A percentile compares a stretch with the other conserved stretches of the same genome.
phyloP scores from a whole-genome alignment of 441 rosid species.

The Euphorbia neoarborescens region DNA sequence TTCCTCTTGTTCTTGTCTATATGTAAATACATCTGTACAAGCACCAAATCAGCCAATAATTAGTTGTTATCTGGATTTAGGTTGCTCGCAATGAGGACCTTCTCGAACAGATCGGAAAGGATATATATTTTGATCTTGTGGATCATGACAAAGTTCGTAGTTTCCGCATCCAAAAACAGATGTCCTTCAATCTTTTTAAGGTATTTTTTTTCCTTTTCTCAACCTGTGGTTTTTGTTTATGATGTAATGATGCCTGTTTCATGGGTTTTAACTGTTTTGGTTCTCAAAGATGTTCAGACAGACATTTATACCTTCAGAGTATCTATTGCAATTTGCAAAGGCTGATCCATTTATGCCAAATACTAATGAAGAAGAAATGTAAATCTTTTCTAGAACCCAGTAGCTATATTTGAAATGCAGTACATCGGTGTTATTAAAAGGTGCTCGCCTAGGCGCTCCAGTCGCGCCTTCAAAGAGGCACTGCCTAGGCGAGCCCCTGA shows the following conservation, averaged over 20 bases:
- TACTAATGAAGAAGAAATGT: neutral
- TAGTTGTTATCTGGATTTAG: conserved; percentile 30
- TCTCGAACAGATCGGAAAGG: conserved; percentile 70
- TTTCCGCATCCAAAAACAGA: conserved; percentile 83
- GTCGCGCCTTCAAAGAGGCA: too few relatives aligned
- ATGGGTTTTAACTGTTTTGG: neutral
- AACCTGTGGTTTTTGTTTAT: neutral
- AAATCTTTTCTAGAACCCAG: too few relatives aligned
- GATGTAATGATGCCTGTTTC: neutral
- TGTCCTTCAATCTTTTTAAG: conserved; percentile 64
- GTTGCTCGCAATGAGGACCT: conserved; percentile 82
- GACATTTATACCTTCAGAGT: neutral
- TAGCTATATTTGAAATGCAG: neutral
- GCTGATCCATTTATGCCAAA: neutral
- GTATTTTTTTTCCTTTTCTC: conserved; percentile 21
- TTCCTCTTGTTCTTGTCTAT: neutral
- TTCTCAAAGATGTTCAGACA: neutral
- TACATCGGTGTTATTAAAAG: too few relatives aligned
- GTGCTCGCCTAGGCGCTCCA: too few relatives aligned
- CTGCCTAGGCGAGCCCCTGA: too few relatives aligned
- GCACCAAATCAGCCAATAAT: conserved; percentile 10
- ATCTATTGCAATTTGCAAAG: neutral
- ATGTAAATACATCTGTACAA: neutral
- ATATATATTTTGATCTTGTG: conserved; percentile 82
- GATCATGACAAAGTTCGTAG: conserved; percentile 82